Percentiles rank a stretch among this genome's conserved stretches.
Conservation (phyloP, 164 flowering plant genomes). For the Stephania yunnanensis region DNA sequence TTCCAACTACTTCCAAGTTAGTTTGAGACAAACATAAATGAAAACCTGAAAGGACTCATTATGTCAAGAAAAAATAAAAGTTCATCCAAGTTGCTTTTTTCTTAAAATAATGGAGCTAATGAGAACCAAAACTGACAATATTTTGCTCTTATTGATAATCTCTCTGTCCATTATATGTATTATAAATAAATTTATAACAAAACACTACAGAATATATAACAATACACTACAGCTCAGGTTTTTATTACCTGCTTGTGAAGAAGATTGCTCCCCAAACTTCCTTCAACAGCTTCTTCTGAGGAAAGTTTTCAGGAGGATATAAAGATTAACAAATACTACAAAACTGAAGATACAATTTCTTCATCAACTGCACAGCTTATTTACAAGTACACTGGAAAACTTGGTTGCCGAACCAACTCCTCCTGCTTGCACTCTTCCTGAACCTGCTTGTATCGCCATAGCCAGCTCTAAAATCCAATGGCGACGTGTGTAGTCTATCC, state of each 20-base stretch:
- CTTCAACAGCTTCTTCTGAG: neutral
- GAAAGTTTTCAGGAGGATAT: neutral
- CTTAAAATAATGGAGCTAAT: neutral
- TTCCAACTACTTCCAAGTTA: no score
- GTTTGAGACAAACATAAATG: no score
- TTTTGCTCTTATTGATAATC: neutral
- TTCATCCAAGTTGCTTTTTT: no score
- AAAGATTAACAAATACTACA: conserved; percentile 8
- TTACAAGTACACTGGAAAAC: conserved; percentile 39
- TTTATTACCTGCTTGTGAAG: neutral
- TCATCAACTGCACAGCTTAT: neutral
- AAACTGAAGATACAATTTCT: neutral
- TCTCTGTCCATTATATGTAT: neutral
- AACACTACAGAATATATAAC: neutral
- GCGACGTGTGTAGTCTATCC: conserved; percentile 46
- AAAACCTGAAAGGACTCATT: no score
- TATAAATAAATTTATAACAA: neutral
- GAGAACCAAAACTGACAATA: neutral
- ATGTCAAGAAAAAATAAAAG: no score
- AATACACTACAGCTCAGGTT: neutral
- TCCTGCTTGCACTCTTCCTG: conserved; percentile 36
- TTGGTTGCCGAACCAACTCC: conserved; percentile 53
- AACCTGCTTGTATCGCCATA: conserved; percentile 33
- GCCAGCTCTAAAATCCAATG: conserved; percentile 22
- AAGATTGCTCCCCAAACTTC: neutral